Conservation (phyloP, 2,329 filamentous ascomycete genomes). For the Ilyonectria mors-panacis region DNA sequence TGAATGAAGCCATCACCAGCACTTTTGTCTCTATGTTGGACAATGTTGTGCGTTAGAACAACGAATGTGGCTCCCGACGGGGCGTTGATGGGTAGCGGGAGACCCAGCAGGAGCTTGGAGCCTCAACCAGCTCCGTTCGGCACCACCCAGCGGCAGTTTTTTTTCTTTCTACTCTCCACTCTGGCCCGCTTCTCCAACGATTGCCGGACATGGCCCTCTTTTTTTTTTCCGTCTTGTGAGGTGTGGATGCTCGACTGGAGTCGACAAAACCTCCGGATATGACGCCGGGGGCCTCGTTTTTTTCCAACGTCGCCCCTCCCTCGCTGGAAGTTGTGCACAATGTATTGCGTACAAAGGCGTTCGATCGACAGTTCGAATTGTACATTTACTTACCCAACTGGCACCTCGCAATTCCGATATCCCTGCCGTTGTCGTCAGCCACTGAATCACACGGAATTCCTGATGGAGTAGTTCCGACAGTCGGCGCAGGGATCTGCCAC, state of each 20-base stretch:
- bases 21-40: constrained; percentile 20
- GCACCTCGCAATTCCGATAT: constrained; percentile 36
- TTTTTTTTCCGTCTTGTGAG: constrained; percentile 36
- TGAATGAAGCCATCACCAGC: constrained; percentile 45
- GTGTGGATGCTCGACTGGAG: constrained; percentile 24
- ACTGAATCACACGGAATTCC: constrained; percentile 43
- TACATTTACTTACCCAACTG: constrained; percentile 16
- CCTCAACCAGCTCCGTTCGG: constrained; percentile 44
- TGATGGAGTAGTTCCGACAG: constrained; percentile 47
- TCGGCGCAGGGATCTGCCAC: constrained; percentile 43
- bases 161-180: constrained; percentile 41
- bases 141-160: constrained; percentile 49
- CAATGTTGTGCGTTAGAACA: constrained; percentile 31
- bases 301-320: constrained; percentile 13
- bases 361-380: constrained; percentile 9
- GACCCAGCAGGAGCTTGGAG: constrained; percentile 45
- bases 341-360: constrained; percentile 13
- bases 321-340: constrained; percentile 3
- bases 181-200: constrained; percentile 51
- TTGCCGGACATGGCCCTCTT: constrained; percentile 48
- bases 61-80: constrained; percentile 44
- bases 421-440: constrained; percentile 37
- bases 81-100: constrained; percentile 42
- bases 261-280: constrained; percentile 28
- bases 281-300: constrained; percentile 17